Conservation (phyloP, 805 yeast genomes). For the Candida sithepensis region DNA sequence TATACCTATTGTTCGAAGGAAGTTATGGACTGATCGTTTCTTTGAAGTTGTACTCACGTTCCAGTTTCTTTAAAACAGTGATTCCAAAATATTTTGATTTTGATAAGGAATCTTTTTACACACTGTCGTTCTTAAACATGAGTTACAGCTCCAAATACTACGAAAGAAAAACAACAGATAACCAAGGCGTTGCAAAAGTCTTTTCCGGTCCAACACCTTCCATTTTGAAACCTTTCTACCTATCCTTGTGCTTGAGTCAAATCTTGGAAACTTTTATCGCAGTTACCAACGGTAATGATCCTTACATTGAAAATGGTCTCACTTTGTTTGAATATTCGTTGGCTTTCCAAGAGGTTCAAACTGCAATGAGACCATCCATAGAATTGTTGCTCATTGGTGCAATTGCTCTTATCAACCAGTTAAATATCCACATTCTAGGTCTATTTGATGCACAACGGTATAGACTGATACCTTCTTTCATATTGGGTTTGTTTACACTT, state of each 20-base stretch:
- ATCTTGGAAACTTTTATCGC: slow-evolving; percentile 65
- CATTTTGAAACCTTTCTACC: slow-evolving; percentile 55
- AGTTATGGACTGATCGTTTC: slow-evolving; percentile 34
- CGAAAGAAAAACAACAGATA: slow-evolving; percentile 7
- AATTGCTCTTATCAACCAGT: slow-evolving; percentile 55
- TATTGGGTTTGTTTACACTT: slow-evolving; percentile 53
- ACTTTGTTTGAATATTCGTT: slow-evolving; percentile 73
- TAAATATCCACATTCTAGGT: slow-evolving; percentile 61
- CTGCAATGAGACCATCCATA: slow-evolving; percentile 45
- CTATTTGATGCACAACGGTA: slow-evolving; percentile 48
- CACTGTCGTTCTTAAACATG: slow-evolving; percentile 25
- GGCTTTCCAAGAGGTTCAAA: slow-evolving; percentile 70
- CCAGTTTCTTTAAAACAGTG: slow-evolving; percentile 5
- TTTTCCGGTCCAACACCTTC: slow-evolving; percentile 42
- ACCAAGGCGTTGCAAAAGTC: slow-evolving; percentile 16
- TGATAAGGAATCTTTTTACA: slow-evolving; percentile 19
- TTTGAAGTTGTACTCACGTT: slow-evolving; percentile 24
- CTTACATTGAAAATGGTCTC: slow-evolving; percentile 62
- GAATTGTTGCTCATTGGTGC: slow-evolving; percentile 50
- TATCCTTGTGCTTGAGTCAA: slow-evolving; percentile 56
- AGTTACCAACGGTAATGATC: slow-evolving; percentile 50
- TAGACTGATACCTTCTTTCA: slow-evolving; percentile 60
- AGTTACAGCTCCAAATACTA: slow-evolving; percentile 22
- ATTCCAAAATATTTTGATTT: slow-evolving; percentile 24
- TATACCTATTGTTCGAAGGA: slow-evolving; percentile 32